A percentile compares a stretch with the other conserved stretches of the same genome.
phyloP scores from a whole-genome alignment of 2,329 filamentous ascomycete species.

The Aspergillus vadensis region DNA sequence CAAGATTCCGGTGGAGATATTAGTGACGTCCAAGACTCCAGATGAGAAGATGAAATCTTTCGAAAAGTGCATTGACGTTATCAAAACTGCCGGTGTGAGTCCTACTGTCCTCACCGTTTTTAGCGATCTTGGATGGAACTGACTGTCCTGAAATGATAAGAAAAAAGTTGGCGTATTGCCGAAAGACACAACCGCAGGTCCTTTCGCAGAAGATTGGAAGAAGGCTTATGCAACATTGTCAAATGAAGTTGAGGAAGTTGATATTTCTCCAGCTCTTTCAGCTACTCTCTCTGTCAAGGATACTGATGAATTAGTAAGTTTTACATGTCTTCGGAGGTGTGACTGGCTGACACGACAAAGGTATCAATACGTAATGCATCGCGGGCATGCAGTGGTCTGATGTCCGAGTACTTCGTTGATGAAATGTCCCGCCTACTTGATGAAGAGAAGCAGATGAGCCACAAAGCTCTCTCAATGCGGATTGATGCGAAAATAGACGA shows the following conservation, averaged over 20 bases:
- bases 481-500: constrained; percentile 92
- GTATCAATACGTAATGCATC: constrained; percentile 93
- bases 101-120: not conserved
- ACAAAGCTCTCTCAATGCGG: constrained; percentile 81
- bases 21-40: constrained; percentile 88
- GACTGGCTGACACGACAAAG: constrained; percentile 38
- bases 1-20: constrained; percentile 87
- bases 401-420: constrained; percentile 96
- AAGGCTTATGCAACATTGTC: constrained; percentile 73
- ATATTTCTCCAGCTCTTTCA: constrained; percentile 80
- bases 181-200: constrained; percentile 81
- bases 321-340: not conserved
- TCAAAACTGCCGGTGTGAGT: constrained; percentile 83
- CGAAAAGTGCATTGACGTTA: constrained; percentile 76
- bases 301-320: constrained; percentile 75
- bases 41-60: constrained; percentile 92
- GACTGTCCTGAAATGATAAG: constrained; percentile 42
- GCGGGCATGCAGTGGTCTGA: constrained; percentile 88
- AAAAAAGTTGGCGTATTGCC: constrained; percentile 86
- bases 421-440: constrained; percentile 97
- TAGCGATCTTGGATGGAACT: not conserved
- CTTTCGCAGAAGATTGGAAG: constrained; percentile 97
- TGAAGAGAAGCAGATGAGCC: constrained; percentile 94
- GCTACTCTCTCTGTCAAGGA: constrained; percentile 91
- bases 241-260: constrained; percentile 85